Evolutionary conservation across 768 basidiomycete species (phyloP).

Genomic region (Cyathus striatus): DNA sequence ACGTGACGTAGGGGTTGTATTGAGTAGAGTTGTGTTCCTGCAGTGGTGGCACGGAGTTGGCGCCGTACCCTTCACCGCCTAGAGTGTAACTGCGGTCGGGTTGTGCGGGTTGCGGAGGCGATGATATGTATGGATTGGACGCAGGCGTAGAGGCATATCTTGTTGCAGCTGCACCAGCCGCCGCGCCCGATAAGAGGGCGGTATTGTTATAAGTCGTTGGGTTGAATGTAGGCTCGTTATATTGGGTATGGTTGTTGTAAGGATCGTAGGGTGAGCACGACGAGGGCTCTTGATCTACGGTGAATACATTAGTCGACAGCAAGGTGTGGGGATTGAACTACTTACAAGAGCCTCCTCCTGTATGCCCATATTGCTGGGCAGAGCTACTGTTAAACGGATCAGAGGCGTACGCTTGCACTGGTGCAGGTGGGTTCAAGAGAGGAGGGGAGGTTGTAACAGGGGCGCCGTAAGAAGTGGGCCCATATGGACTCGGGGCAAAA

Average conservation of each 20-base stretch:
- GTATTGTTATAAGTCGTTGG: slow-evolving; percentile 35
- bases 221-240: slow-evolving; percentile 18
- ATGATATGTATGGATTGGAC: slow-evolving; percentile 21
- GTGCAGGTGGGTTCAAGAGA: slow-evolving; percentile 24
- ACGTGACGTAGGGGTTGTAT: slow-evolving; percentile 16
- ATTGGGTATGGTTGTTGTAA: slow-evolving; percentile 28
- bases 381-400: too few species aligned
- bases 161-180: not conserved
- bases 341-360: slow-evolving; percentile 50
- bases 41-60: slow-evolving; percentile 37
- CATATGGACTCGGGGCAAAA: slow-evolving; percentile 21
- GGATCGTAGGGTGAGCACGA: slow-evolving; percentile 48
- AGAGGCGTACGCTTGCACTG: slow-evolving; percentile 26
- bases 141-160: slow-evolving; percentile 7
- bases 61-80: slow-evolving; percentile 53
- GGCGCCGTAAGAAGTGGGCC: slow-evolving; percentile 18
- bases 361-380: slow-evolving; percentile 46
- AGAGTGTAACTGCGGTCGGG: slow-evolving; percentile 52
- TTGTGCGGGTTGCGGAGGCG: slow-evolving; percentile 16
- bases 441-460: slow-evolving; percentile 22
- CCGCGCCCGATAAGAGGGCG: slow-evolving; percentile 7
- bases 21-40: slow-evolving; percentile 15
- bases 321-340: too few species aligned
- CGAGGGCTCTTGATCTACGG: slow-evolving; percentile 43
- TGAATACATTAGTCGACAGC: too few species aligned